phyloP scores from a whole-genome alignment of 176 grass and related monocot genomes.

The Oropetium thomaeum region DNA sequence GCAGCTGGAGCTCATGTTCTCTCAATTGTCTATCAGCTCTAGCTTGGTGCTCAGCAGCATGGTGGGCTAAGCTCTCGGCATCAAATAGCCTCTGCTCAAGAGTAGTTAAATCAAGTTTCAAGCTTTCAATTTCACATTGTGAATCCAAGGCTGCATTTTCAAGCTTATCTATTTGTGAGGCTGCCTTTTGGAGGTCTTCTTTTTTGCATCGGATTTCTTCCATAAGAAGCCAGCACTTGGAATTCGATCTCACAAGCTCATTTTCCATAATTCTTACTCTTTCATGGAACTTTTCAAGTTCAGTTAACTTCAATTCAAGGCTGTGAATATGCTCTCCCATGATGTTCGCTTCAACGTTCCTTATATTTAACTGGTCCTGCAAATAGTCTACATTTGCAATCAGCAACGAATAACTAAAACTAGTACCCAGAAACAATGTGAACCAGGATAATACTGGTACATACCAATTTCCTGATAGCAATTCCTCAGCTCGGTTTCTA shows the following conservation, averaged over 20 bases:
- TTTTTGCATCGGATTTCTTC: constrained; percentile 70
- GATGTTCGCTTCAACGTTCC: constrained; percentile 78
- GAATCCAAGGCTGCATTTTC: constrained; percentile 72
- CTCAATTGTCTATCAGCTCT: constrained; percentile 31
- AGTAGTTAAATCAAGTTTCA: constrained; percentile 92
- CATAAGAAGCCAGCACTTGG: constrained; percentile 67
- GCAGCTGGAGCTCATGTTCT: constrained; percentile 40
- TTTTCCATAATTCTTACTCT: constrained; percentile 57
- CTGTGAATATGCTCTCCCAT: constrained; percentile 86
- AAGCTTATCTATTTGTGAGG: constrained; percentile 67
- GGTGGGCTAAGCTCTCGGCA: constrained; percentile 37
- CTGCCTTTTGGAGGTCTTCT: constrained; percentile 64
- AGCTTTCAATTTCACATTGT: constrained; percentile 95
- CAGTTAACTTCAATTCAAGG: constrained; percentile 80
- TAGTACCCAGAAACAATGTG: neutral
- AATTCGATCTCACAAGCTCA: constrained; percentile 58
- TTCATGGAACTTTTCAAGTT: constrained; percentile 69
- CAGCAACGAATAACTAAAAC: constrained; percentile 22
- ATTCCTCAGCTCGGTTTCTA: constrained; percentile 76
- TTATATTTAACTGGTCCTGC: constrained; percentile 89
- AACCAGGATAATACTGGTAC: constrained; percentile 17
- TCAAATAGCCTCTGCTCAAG: constrained; percentile 71
- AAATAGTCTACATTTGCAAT: constrained; percentile 72
- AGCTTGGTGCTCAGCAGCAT: constrained; percentile 41
- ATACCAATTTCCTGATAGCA: constrained; percentile 96